Percentiles rank a stretch among this genome's conserved stretches.
phyloP scores from a whole-genome alignment of 495 filamentous ascomycete species.

The Poronia punctata region DNA sequence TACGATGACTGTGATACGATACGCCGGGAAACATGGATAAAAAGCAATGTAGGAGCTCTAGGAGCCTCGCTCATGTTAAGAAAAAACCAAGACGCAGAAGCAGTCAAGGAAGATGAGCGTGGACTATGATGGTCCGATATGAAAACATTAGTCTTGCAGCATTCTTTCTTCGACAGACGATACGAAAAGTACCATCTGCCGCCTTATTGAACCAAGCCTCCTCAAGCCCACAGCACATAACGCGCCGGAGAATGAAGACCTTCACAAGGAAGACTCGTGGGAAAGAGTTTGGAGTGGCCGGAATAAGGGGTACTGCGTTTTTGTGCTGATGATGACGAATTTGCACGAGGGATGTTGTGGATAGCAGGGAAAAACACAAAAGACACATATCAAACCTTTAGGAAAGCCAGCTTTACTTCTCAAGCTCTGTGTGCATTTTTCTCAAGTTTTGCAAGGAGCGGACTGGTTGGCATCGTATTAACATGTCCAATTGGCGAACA shows the following conservation, averaged over 20 bases:
- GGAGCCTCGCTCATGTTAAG: slow-evolving; percentile 46
- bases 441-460: too few relatives aligned
- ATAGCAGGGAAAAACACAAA: too few relatives aligned
- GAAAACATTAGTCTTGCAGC: slow-evolving; percentile 41
- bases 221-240: slow-evolving; percentile 42
- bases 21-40: too few relatives aligned
- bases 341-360: too few relatives aligned
- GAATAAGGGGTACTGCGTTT: slow-evolving; percentile 37
- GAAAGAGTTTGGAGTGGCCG: slow-evolving; percentile 31
- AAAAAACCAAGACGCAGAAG: slow-evolving; percentile 15
- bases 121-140: slow-evolving; percentile 50
- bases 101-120: slow-evolving; percentile 33
- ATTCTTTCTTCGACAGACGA: slow-evolving; percentile 17
- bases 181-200: slow-evolving; percentile 22
- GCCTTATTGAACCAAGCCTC: slow-evolving; percentile 31
- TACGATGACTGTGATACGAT: too few relatives aligned
- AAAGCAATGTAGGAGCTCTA: slow-evolving; percentile 48
- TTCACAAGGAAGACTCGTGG: slow-evolving; percentile 39
- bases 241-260: slow-evolving; percentile 39
- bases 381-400: too few relatives aligned
- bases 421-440: too few relatives aligned
- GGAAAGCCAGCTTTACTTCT: too few relatives aligned
- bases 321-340: too few relatives aligned
- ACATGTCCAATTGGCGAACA: too few relatives aligned
- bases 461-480: too few relatives aligned